phyloP scores from a whole-genome alignment of 805 yeast genomes.

The Yamadazyma laniorum region DNA sequence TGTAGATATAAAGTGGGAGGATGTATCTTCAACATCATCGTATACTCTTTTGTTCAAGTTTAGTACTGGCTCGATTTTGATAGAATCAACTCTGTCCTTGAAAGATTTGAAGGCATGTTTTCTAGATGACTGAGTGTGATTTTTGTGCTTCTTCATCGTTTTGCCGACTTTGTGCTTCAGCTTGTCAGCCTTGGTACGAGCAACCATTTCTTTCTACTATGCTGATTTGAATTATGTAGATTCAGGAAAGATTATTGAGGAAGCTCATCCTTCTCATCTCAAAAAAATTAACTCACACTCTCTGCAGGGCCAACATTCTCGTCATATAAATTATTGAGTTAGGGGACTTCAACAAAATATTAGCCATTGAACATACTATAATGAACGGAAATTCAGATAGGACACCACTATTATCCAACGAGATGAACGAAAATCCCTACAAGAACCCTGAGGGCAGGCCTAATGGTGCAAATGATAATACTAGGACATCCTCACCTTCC shows the following conservation, averaged over 20 bases:
- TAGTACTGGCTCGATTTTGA: constrained; percentile 73
- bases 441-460: not conserved
- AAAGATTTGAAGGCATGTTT: constrained; percentile 69
- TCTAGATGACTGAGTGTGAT: constrained; percentile 25
- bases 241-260: no score
- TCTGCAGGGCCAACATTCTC: constrained; percentile 7
- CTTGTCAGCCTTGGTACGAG: constrained; percentile 1
- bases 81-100: constrained; percentile 76
- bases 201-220: constrained; percentile 8
- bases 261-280: constrained; percentile 8
- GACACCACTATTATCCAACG: constrained; percentile 11
- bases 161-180: constrained; percentile 3
- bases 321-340: not conserved
- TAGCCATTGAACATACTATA: no score
- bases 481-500: not conserved
- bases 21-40: constrained; percentile 58
- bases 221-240: no score
- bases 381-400: constrained; percentile 4
- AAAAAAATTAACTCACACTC: constrained; percentile 7
- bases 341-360: not conserved
- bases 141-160: not conserved
- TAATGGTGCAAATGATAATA: not conserved
- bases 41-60: constrained; percentile 57
- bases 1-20: constrained; percentile 75
- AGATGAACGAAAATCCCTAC: constrained; percentile 16